These are phyloP conservation scores for Termitomyces titanicus DNA, from an alignment of 768 basidiomycete species.

Conservation along the genomic window DNA sequence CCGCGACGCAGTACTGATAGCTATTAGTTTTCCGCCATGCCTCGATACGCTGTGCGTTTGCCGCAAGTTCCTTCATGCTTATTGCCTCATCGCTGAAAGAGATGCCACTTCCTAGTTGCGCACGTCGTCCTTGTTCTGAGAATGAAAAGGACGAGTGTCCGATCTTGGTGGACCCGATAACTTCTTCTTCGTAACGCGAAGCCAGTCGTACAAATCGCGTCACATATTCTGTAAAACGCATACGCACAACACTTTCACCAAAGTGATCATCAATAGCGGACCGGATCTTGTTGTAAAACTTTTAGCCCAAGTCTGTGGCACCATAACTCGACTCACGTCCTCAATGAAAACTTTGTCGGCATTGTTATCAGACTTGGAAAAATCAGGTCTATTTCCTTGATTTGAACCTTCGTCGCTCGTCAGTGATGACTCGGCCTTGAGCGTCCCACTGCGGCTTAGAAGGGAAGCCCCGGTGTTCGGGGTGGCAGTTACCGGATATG, in stretches of 20 bases:
- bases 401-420: conserved; percentile 60
- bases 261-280: conserved; percentile 88
- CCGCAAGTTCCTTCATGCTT: conserved; percentile 64
- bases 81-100: conserved; percentile 70
- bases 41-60: conserved; percentile 84
- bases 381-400: conserved; percentile 56
- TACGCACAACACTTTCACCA: conserved; percentile 84
- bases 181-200: conserved; percentile 85
- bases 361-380: conserved; percentile 53
- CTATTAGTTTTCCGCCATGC: conserved; percentile 86
- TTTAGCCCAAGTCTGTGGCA: background rate
- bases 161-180: conserved; percentile 71
- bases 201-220: conserved; percentile 84
- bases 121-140: conserved; percentile 37
- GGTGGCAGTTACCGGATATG: conserved; percentile 43
- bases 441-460: conserved; percentile 52
- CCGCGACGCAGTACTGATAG: conserved; percentile 70
- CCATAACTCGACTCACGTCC: conserved; percentile 62
- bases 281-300: conserved; percentile 52
- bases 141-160: conserved; percentile 65
- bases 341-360: conserved; percentile 89
- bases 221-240: conserved; percentile 88
- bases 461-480: conserved; percentile 39
- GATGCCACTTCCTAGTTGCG: conserved; percentile 76
- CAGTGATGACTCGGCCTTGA: conserved; percentile 61